These are phyloP conservation scores for Metschnikowia gelsemii DNA, from an alignment of 805 yeast species.

Conservation along the genomic window DNA sequence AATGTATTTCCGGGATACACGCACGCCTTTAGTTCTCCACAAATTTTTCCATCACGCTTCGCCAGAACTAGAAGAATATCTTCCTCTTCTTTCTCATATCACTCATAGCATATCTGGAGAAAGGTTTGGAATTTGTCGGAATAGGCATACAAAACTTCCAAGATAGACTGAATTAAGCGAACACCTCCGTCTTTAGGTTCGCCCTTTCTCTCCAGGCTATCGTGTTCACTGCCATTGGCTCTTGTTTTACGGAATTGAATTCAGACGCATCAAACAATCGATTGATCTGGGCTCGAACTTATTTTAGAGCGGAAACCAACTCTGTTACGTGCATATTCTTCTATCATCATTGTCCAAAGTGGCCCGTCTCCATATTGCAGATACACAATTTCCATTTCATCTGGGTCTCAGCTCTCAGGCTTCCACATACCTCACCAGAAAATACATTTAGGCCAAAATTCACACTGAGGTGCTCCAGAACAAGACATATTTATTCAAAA, in stretches of 20 bases:
- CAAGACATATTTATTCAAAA: no score
- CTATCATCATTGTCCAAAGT: no score
- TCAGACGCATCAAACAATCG: neutral
- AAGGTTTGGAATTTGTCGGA: no score
- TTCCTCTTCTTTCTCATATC: neutral
- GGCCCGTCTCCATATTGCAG: no score
- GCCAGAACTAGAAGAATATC: neutral
- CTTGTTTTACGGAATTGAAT: neutral
- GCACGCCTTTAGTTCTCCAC: constrained; percentile 15
- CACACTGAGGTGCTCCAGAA: no score
- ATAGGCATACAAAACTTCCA: no score
- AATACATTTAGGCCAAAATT: no score
- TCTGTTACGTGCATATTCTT: no score
- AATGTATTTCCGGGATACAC: constrained; percentile 18
- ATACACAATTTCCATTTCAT: no score
- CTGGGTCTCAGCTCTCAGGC: no score
- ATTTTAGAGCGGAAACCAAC: neutral
- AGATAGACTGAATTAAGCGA: neutral
- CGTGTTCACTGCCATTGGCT: neutral
- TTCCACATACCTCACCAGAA: no score
- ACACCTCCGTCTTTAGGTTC: neutral
- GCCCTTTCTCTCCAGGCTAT: neutral
- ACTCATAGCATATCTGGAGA: neutral
- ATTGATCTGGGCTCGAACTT: neutral
- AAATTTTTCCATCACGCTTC: constrained; percentile 1